Conservation (phyloP, 371 early-diverging fungal species). For the Mortierella sp. region DNA sequence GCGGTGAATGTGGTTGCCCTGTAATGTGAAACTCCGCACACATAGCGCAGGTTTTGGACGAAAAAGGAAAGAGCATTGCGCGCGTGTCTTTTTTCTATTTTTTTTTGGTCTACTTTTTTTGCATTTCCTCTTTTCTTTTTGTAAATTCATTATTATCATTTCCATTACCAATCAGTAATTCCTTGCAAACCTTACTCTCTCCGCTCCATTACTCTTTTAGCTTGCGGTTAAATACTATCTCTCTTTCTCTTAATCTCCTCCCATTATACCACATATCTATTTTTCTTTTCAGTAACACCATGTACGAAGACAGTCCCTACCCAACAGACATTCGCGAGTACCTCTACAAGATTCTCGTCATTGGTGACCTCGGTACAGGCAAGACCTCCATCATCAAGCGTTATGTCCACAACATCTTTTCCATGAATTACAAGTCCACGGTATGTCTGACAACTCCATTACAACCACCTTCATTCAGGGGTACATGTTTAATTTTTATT, state of each 20-base stretch:
- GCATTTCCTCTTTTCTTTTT: no score
- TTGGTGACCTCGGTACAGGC: constrained; percentile 86
- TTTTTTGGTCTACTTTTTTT: no score
- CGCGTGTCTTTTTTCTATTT: no score
- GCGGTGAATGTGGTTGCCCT: no score
- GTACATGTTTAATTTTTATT: background rate
- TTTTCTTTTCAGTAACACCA: background rate
- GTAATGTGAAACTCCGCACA: background rate
- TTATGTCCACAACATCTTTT: constrained; percentile 73
- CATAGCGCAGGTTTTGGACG: background rate
- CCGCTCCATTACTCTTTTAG: no score
- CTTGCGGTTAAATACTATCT: background rate
- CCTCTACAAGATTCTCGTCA: constrained; percentile 82
- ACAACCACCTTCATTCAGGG: constrained; percentile 62
- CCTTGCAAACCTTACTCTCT: no score
- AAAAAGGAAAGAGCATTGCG: constrained; percentile 15
- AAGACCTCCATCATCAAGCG: constrained; percentile 59
- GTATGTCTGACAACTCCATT: no score
- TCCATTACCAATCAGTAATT: no score
- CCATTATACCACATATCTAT: background rate
- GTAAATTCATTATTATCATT: no score
- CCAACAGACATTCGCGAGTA: constrained; percentile 61
- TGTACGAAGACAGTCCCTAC: constrained; percentile 45
- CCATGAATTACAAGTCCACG: constrained; percentile 79
- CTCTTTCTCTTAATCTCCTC: background rate